Evolutionary conservation across 345 rosid genomes (phyloP), one percentile per base, ranked within the genome.

Genomic region (Citrus cavaleriei): DNA sequence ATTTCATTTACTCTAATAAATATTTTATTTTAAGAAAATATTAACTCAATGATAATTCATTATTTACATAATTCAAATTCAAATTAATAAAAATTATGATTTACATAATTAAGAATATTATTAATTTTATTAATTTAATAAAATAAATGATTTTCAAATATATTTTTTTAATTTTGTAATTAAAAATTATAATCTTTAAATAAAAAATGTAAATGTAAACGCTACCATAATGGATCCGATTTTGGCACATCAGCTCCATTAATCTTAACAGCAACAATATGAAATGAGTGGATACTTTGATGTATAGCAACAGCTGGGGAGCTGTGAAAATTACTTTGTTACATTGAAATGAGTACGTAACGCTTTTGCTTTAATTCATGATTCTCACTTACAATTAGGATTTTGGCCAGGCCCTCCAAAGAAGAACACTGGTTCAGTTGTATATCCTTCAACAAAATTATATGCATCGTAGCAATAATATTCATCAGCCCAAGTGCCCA

Each of bases 341-440:
- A 3, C 5, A 66, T 40, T 10, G 6, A 68, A 40, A 7, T 38
- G 54, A 68, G 40, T 10, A 37, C 8, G 2, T 38, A 14, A 14
- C 2, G 55, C 72, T 32, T 32, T 68, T 40, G 51, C 10, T 22
- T 9, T 51, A 18, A 54, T 18, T 54, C n/a, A 54, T 19, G 13
- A 16, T 21, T 61, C 71, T 85, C 81, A 86, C 24, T 79, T 83
- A 74, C 90, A 88, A 1, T 10, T 32, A 30, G 12, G 58, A 28
- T 34, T 79, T 60, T 71, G 82, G 67, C 89, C 89, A 1, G 89
- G 93, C 3, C 93, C 88, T 49, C 91, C 93, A 27, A 84, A 90
- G 78, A 28, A 90, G 38, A 83, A 87, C 2, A 49, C 13, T 0
- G 92, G 87, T 65, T 89, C 90, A 0, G 62, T 34, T 18, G 5